Evolutionary conservation across 108 stramenopile genomes (phyloP).

Genomic region (Skeletonema grethae): DNA sequence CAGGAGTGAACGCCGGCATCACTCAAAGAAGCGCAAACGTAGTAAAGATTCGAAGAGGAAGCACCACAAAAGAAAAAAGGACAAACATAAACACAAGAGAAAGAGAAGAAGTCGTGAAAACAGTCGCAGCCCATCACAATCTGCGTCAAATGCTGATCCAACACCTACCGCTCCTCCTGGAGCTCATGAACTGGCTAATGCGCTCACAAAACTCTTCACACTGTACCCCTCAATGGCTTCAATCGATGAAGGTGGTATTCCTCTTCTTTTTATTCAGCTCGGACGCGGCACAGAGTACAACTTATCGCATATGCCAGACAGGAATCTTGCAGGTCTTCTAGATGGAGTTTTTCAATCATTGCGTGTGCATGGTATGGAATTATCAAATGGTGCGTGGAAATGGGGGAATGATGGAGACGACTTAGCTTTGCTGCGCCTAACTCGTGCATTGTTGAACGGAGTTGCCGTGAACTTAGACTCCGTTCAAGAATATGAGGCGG

Average conservation of each 20-base stretch:
- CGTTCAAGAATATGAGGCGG: conserved; percentile 42
- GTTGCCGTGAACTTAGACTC: conserved; percentile 69
- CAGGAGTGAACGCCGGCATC: conserved; percentile 13
- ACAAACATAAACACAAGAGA: conserved; percentile 5
- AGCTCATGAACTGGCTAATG: conserved; percentile 44
- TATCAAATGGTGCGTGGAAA: conserved; percentile 32
- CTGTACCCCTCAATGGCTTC: conserved; percentile 48
- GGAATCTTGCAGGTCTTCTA: conserved; percentile 36
- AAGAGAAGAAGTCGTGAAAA: conserved; percentile 2
- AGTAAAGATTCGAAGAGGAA: conserved; percentile 30
- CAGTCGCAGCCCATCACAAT: conserved; percentile 1
- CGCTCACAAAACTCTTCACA: conserved; percentile 34
- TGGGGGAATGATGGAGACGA: conserved; percentile 39
- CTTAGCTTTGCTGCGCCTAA: conserved; percentile 42
- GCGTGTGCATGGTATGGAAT: conserved; percentile 41
- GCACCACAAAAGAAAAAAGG: conserved; percentile 26
- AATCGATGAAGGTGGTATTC: conserved; percentile 43
- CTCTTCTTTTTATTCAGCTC: conserved; percentile 41
- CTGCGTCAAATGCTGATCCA: conserved; percentile 17
- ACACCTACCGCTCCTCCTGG: conserved; percentile 35
- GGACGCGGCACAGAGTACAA: conserved; percentile 45
- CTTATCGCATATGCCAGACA: conserved; percentile 46
- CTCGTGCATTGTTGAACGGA: conserved; percentile 66
- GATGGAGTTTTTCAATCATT: conserved; percentile 39
- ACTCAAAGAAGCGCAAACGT: conserved; percentile 28